These are phyloP conservation scores for Diplodia mutila DNA, from an alignment of 2,329 filamentous ascomycete species.

Conservation along the genomic window DNA sequence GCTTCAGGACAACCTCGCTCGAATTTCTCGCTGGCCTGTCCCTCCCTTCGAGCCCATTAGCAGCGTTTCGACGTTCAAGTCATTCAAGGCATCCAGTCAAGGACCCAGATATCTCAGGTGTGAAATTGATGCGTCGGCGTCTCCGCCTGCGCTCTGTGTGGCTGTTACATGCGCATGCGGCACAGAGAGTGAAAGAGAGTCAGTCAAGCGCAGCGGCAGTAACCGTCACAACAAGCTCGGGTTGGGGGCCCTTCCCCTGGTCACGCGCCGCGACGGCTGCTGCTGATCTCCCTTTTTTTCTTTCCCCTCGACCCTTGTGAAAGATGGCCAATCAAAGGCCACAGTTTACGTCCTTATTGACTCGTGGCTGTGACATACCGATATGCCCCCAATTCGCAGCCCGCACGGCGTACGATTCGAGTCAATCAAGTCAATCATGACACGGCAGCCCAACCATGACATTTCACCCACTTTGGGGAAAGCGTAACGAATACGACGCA, in stretches of 20 bases:
- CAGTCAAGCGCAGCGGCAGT: neutral
- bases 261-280: conserved; percentile 16
- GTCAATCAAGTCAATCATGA: conserved; percentile 1
- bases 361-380: neutral
- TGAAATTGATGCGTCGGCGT: conserved; percentile 8
- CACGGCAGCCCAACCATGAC: neutral
- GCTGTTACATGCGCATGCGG: neutral
- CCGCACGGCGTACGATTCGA: neutral
- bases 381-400: neutral
- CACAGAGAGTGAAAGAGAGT: neutral
- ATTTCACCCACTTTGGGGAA: neutral
- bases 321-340: neutral
- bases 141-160: neutral
- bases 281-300: conserved; percentile 19
- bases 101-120: neutral
- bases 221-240: conserved; percentile 3
- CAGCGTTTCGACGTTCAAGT: neutral
- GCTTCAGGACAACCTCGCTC: neutral
- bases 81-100: conserved; percentile 11
- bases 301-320: neutral
- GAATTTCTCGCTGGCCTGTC: neutral
- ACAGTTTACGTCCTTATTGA: neutral
- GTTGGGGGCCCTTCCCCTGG: neutral
- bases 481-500: conserved; percentile 13
- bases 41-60: neutral